Evolutionary conservation across 2,329 filamentous ascomycete genomes (phyloP).

Genomic region (Sarocladiaceae sp.): DNA sequence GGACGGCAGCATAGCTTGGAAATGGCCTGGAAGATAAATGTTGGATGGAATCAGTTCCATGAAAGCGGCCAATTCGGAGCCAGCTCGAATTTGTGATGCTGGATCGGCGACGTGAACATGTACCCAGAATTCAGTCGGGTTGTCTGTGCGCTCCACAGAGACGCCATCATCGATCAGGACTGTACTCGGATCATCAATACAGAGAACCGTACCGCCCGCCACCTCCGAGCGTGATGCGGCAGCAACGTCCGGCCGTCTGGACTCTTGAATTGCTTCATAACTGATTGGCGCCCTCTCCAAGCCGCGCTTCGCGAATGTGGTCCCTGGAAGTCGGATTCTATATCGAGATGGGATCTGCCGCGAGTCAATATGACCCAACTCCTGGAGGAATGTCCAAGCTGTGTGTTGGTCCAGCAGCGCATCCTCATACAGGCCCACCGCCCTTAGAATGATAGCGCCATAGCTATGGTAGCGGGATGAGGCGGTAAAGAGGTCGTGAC

Average conservation of each 20-base stretch:
- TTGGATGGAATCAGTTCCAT: conserved; percentile 55
- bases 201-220: conserved; percentile 54
- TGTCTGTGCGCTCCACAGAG: conserved; percentile 56
- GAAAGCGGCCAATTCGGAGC: conserved; percentile 51
- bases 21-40: conserved; percentile 54
- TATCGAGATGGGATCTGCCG: conserved; percentile 65
- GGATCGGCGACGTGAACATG: conserved; percentile 76
- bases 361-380: conserved; percentile 64
- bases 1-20: conserved; percentile 50
- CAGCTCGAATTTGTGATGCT: conserved; percentile 58
- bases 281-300: conserved; percentile 29
- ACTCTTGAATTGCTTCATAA: conserved; percentile 22
- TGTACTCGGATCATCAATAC: conserved; percentile 62
- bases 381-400: conserved; percentile 63
- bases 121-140: conserved; percentile 58
- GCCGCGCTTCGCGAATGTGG: conserved; percentile 35
- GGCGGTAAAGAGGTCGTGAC: conserved; percentile 45
- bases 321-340: conserved; percentile 46
- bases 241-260: conserved; percentile 36
- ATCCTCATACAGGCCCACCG: conserved; percentile 52
- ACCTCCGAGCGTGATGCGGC: conserved; percentile 50
- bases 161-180: conserved; percentile 74
- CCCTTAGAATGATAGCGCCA: conserved; percentile 58
- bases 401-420: conserved; percentile 35
- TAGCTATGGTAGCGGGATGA: conserved; percentile 51